phyloP scores from a whole-genome alignment of 441 rosid species.

The Euphorbia celastroides region DNA sequence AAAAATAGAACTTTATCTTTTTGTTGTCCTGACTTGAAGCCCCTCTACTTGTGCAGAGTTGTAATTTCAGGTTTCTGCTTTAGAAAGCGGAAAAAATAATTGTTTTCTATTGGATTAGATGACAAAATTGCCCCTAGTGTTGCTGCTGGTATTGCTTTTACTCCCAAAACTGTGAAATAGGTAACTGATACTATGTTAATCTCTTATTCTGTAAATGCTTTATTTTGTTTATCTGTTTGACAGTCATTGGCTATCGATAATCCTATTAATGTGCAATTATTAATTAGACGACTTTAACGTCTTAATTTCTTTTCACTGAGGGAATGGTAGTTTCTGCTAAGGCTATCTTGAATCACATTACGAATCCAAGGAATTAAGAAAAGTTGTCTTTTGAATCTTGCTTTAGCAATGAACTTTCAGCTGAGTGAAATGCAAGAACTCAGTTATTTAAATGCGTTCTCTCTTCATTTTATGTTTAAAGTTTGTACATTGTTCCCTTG shows the following conservation, averaged over 20 bases:
- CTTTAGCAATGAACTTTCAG: too few relatives aligned
- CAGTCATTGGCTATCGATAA: too few relatives aligned
- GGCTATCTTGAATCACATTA: not conserved
- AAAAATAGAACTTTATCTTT: too few relatives aligned
- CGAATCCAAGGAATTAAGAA: too few relatives aligned
- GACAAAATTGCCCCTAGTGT: too few relatives aligned
- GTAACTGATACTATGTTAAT: not conserved
- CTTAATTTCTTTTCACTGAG: not conserved
- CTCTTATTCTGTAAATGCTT: not conserved
- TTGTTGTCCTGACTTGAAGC: too few relatives aligned
- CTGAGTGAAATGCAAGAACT: not conserved
- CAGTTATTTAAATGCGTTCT: too few relatives aligned
- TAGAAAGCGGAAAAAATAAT: too few relatives aligned
- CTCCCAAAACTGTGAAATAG: not conserved
- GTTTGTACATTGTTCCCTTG: not conserved
- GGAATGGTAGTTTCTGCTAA: not conserved
- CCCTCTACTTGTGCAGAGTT: too few relatives aligned
- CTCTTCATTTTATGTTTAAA: not conserved
- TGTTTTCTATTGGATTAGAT: too few relatives aligned
- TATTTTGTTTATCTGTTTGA: conserved; percentile 3
- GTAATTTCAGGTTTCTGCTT: too few relatives aligned
- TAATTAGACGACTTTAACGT: not conserved
- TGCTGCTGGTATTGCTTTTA: not conserved
- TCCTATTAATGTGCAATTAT: not conserved
- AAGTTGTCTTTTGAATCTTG: too few relatives aligned